These are phyloP conservation scores for Agroathelia rolfsii DNA, from an alignment of 1,284 basidiomycete genomes.

Conservation along the genomic window DNA sequence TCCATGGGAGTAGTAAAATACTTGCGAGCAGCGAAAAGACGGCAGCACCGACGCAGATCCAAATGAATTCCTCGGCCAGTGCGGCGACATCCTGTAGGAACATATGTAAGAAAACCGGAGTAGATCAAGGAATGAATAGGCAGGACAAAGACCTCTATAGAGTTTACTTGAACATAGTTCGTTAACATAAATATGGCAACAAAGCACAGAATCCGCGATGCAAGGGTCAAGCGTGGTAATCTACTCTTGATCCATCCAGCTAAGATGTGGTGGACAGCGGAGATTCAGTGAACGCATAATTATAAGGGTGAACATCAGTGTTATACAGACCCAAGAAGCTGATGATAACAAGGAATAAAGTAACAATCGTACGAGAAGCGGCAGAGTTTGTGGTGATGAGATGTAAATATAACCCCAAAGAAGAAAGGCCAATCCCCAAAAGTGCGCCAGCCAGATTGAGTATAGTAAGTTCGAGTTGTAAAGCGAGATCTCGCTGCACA, in stretches of 20 bases:
- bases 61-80: conserved; percentile 27
- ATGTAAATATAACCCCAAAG: conserved; percentile 31
- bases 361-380: conserved; percentile 26
- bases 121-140: not conserved
- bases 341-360: conserved; percentile 29
- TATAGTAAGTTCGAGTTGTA: conserved; percentile 36
- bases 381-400: conserved; percentile 23
- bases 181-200: conserved; percentile 38
- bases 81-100: conserved; percentile 20
- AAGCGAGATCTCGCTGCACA: conserved; percentile 35
- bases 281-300: conserved; percentile 2
- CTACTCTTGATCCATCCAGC: conserved; percentile 37
- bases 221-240: conserved; percentile 33
- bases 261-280: too few species aligned
- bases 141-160: conserved; percentile 22
- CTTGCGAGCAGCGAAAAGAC: conserved; percentile 29
- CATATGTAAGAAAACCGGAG: conserved; percentile 1
- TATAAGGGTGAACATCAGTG: not conserved
- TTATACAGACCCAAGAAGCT: conserved; percentile 30
- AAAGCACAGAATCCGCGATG: conserved; percentile 37
- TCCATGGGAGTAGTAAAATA: conserved; percentile 31
- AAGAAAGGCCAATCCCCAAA: conserved; percentile 31
- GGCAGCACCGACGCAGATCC: conserved; percentile 32
- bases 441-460: conserved; percentile 35
- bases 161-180: conserved; percentile 21